Percentiles rank a stretch among this genome's conserved stretches.
phyloP scores from a whole-genome alignment of 768 basidiomycete genomes.

The Fibroporia radiculosa region DNA sequence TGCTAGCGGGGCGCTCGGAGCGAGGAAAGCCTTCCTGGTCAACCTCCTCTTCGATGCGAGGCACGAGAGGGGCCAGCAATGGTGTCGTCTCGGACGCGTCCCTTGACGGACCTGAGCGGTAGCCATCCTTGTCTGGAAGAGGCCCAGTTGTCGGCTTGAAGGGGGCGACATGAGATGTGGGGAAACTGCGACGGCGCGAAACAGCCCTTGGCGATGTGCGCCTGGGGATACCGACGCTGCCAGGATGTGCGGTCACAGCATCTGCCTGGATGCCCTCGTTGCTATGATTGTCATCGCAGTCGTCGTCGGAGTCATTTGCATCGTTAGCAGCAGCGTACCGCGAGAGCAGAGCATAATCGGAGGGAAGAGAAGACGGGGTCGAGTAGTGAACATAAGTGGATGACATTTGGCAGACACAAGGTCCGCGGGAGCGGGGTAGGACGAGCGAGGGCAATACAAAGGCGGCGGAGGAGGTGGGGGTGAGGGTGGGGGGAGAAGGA shows the following conservation, averaged over 20 bases:
- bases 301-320: conserved; percentile 10
- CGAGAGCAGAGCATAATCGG: conserved; percentile 59
- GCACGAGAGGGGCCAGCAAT: conserved; percentile 45
- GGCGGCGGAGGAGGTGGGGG: too few relatives aligned
- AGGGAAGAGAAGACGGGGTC: conserved; percentile 50
- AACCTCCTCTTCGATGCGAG: conserved; percentile 47
- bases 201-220: conserved; percentile 1
- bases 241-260: conserved; percentile 4
- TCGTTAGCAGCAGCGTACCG: conserved; percentile 32
- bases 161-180: conserved; percentile 30
- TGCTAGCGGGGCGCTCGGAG: conserved; percentile 20
- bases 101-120: conserved; percentile 19
- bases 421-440: too few relatives aligned
- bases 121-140: conserved; percentile 17
- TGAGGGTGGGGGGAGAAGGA: neutral
- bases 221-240: conserved; percentile 3
- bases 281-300: conserved; percentile 10
- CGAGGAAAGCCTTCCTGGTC: conserved; percentile 28
- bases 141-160: conserved; percentile 29
- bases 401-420: conserved; percentile 25
- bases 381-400: conserved; percentile 40
- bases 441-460: too few relatives aligned
- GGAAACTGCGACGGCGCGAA: conserved; percentile 23
- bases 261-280: conserved; percentile 6
- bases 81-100: conserved; percentile 45